Base-by-base conservation (phyloP, 1,284 basidiomycete species). In the Ustilago trichophora region DNA sequence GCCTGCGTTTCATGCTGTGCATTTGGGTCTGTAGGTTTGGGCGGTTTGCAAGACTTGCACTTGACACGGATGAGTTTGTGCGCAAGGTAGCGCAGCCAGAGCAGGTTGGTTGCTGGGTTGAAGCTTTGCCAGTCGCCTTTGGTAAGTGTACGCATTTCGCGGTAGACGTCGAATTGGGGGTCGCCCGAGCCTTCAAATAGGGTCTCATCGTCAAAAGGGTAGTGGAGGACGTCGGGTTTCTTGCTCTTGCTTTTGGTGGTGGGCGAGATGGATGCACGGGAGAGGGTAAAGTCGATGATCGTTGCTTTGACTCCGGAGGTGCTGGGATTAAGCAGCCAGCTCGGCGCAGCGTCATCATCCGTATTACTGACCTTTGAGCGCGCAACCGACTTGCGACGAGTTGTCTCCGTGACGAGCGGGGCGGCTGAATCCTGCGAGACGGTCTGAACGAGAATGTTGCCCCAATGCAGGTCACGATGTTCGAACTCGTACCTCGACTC, bases 391-490 rank as follows among this genome's bases (percentile, higher is more conserved):
- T n/a, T n/a, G n/a, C n/a, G n/a, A n/a, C n/a, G n/a, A n/a, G n/a
- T n/a, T n/a, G n/a, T n/a, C n/a, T n/a, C n/a, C n/a, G n/a, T n/a
- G n/a, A n/a, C n/a, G n/a, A n/a, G n/a, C n/a, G n/a, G n/a, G n/a
- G n/a, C n/a, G n/a, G n/a, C n/a, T 15, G 3, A 3, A 6, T 21
- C 19, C 13, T 6, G 13, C 21, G 8, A 13, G 15, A 54, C 49
- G 6, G 16, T 18, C 32, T 58, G 54, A 12, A 98, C 87, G 10
- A 98, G 86, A 43, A 98, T 90, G 82, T 98, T 96, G n/a, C 95
- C 95, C 88, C 93, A 93, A 78, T 98, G 95, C 29, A 98, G 85
- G 82, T 98, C 95, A 16, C 95, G 92, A 82, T 98, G 96, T 91
- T 98, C 95, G 69, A 98, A 98, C 16, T 86, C 85, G 12, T 89